phyloP scores from a whole-genome alignment of 2,329 filamentous ascomycete species.

The Xylaria sp. region DNA sequence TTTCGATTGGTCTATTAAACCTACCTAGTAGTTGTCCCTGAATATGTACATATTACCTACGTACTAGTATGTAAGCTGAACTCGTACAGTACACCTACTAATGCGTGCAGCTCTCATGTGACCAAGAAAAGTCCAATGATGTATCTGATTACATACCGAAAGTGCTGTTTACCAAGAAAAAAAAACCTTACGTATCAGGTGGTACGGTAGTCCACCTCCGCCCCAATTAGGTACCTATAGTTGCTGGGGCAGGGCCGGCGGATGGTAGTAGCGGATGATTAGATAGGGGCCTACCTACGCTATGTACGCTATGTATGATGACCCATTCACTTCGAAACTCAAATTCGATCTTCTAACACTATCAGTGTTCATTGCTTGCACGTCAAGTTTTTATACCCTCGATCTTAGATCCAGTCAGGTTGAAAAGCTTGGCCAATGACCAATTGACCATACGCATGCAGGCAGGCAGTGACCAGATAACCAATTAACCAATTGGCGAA shows the following conservation, averaged over 20 bases:
- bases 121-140: not conserved
- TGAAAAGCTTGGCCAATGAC: not conserved
- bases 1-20: not conserved
- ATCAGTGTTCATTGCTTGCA: not conserved
- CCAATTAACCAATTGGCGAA: not conserved
- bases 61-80: not conserved
- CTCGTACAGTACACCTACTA: not conserved
- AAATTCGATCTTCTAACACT: too few relatives aligned
- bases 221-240: too few relatives aligned
- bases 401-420: not conserved
- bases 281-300: not conserved
- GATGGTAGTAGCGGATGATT: not conserved
- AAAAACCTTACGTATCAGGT: constrained; percentile 15
- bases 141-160: not conserved
- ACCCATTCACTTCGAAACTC: not conserved
- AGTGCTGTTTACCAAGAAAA: not conserved
- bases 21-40: not conserved
- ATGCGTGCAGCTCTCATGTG: constrained; percentile 8
- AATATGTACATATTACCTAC: not conserved
- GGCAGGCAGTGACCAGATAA: not conserved
- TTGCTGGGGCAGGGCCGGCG: not conserved
- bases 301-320: not conserved
- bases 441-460: not conserved
- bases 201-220: constrained; percentile 5
- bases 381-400: not conserved